Evolutionary conservation across 2,329 filamentous ascomycete species (phyloP), one percentile per base, ranked within the genome.

Genomic region (Claviceps fusiformis): DNA sequence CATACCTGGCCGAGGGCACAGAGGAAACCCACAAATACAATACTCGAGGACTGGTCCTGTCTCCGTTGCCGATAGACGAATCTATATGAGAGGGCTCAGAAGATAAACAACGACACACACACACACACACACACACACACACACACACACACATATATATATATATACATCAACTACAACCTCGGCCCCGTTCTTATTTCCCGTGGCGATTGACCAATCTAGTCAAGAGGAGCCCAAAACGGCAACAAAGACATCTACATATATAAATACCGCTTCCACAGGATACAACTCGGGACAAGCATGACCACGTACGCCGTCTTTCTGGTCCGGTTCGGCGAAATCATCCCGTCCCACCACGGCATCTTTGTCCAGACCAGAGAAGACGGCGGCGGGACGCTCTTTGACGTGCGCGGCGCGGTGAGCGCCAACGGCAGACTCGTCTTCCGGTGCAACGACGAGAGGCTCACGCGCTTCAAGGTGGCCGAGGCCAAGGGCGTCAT

Each of bases 361-460:
- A 53, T 56, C 19, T 56, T 56, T 13, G 33, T 56, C 5, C 55
- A 56, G 27, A 56, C 55, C 46, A 50, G 48, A 39, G 35, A 44
- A 19, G 55, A 54, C 47, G 51, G 55, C 51, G 31, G 24, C 33
- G 55, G 55, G 39, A 54, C 41, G 17, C 55, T 56, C n/a, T 46
- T 48, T 19, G 51, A 56, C 19, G 55, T 54, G 19, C 55, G 55
- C 37, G 55, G 55, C 46, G 51, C 51, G 39, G 51, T 56, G n/a
- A 47, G 39, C 41, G 55, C 55, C 46, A 33, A 33, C 29, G 55
- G 55, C 46, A 39, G 27, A 13, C 51, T 56, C 17, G 51, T 53
- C 29, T 56, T 56, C 39, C 49, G 48, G 1, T 46, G 33, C 33
- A 48, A 33, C 51, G 35, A 45, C 4, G 55, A 56, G 51, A 39